Conservation (phyloP, 805 yeast species). For the Starmerella scarabaei region DNA sequence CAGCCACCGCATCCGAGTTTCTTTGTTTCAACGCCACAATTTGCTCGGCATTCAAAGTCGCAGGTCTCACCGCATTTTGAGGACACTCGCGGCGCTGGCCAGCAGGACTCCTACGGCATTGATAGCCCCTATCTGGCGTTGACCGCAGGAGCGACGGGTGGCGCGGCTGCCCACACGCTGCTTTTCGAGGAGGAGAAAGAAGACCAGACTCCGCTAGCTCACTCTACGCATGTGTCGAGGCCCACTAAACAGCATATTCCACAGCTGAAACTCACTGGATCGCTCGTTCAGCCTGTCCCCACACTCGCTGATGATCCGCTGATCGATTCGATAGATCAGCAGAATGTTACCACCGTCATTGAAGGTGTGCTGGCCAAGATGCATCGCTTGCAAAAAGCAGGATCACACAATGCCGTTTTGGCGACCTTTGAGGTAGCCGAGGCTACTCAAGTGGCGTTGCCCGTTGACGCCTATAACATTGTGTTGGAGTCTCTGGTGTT, state of each 20-base stretch:
- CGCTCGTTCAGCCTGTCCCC: background rate
- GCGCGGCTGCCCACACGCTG: conserved; percentile 5
- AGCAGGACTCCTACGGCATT: conserved; percentile 10
- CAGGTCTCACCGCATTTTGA: conserved; percentile 23
- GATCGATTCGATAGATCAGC: conserved; percentile 6
- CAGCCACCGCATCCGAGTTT: conserved; percentile 27
- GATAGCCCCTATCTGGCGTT: conserved; percentile 13
- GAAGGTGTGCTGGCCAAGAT: conserved; percentile 11
- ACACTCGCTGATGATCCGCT: background rate
- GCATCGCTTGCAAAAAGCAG: conserved; percentile 11
- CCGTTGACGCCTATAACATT: conserved; percentile 22
- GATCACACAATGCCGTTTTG: conserved; percentile 13
- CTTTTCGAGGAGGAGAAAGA: conserved; percentile 12
- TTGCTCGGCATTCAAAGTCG: conserved; percentile 28
- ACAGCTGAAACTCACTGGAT: background rate
- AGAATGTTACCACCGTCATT: background rate
- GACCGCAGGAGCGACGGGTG: conserved; percentile 11
- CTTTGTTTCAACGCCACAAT: conserved; percentile 31
- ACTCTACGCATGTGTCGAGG: too few species aligned
- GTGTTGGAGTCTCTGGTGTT: conserved; percentile 18
- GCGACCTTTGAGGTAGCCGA: conserved; percentile 10
- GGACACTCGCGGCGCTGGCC: conserved; percentile 18
- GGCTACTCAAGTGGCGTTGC: conserved; percentile 5
- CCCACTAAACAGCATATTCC: background rate
- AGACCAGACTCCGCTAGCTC: conserved; percentile 3